A percentile compares a stretch with the other conserved stretches of the same genome.
phyloP scores from a whole-genome alignment of 1,284 basidiomycete genomes.

The Rhodotorula sp. region DNA sequence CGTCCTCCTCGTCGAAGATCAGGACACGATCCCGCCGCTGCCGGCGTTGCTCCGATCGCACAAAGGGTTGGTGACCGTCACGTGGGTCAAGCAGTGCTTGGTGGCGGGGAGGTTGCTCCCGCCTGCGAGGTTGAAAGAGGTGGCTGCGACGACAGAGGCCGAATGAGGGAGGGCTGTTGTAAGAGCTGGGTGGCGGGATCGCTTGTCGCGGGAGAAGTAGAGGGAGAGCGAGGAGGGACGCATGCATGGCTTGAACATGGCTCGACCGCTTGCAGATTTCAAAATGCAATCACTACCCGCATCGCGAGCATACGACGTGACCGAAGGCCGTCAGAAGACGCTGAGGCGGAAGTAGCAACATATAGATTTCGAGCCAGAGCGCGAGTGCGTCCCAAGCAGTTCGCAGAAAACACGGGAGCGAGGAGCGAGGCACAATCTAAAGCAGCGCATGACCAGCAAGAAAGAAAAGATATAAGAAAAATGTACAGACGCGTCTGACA shows the following conservation, averaged over 20 bases:
- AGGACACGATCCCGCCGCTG: conserved; percentile 21
- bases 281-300: too few species aligned
- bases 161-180: conserved; percentile 1
- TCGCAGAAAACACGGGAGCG: not conserved
- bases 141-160: not conserved
- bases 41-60: conserved; percentile 49
- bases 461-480: not conserved
- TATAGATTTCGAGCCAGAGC: too few species aligned
- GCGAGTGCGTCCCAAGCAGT: too few species aligned
- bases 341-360: too few species aligned
- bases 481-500: conserved; percentile 12
- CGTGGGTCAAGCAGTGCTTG: conserved; percentile 79
- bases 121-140: conserved; percentile 9
- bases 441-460: not conserved
- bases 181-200: not conserved
- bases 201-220: not conserved
- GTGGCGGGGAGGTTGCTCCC: conserved; percentile 56
- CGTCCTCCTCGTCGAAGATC: conserved; percentile 62
- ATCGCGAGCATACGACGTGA: too few species aligned
- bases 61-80: conserved; percentile 53
- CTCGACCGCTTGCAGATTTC: too few species aligned
- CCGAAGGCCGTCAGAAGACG: too few species aligned
- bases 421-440: not conserved
- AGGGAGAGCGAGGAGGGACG: not conserved
- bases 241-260: too few species aligned